phyloP scores from a whole-genome alignment of 495 filamentous ascomycete genomes.

The Echria macrotheca region DNA sequence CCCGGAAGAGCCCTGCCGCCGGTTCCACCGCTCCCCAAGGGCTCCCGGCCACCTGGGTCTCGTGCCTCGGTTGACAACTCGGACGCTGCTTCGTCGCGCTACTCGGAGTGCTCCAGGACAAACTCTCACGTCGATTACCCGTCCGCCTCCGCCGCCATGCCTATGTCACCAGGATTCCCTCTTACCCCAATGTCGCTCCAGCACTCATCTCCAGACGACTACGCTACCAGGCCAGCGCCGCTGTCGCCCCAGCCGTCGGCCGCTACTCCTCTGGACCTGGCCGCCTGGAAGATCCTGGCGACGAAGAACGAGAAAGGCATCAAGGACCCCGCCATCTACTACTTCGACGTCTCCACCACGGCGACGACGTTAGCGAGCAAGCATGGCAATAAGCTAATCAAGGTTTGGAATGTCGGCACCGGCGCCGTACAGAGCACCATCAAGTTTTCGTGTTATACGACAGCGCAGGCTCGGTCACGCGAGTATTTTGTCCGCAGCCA shows the following conservation, averaged over 20 bases:
- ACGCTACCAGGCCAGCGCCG: slow-evolving; percentile 4
- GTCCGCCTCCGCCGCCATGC: slow-evolving; percentile 4
- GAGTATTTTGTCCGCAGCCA: slow-evolving; percentile 37
- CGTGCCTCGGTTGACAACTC: slow-evolving; percentile 18
- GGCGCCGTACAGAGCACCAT: slow-evolving; percentile 25
- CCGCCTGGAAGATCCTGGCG: slow-evolving; percentile 24
- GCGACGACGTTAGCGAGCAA: slow-evolving; percentile 16
- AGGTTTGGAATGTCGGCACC: slow-evolving; percentile 29
- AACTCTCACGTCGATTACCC: slow-evolving; percentile 7
- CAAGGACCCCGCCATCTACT: slow-evolving; percentile 28
- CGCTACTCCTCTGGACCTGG: slow-evolving; percentile 12
- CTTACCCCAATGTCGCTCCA: not conserved
- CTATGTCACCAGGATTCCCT: not conserved
- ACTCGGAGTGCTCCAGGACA: slow-evolving; percentile 12
- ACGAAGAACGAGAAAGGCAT: slow-evolving; percentile 20
- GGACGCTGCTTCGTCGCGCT: slow-evolving; percentile 15
- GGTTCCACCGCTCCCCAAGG: slow-evolving; percentile 4
- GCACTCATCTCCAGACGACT: not conserved
- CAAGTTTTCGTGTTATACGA: slow-evolving; percentile 32
- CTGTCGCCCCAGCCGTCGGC: not conserved
- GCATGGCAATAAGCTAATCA: slow-evolving; percentile 35
- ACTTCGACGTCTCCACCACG: slow-evolving; percentile 22
- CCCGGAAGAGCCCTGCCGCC: slow-evolving; percentile 18
- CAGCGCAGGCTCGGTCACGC: slow-evolving; percentile 28
- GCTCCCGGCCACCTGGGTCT: not conserved